Conservation (phyloP, 2,329 filamentous ascomycete genomes). For the Ascosphaera apis region DNA sequence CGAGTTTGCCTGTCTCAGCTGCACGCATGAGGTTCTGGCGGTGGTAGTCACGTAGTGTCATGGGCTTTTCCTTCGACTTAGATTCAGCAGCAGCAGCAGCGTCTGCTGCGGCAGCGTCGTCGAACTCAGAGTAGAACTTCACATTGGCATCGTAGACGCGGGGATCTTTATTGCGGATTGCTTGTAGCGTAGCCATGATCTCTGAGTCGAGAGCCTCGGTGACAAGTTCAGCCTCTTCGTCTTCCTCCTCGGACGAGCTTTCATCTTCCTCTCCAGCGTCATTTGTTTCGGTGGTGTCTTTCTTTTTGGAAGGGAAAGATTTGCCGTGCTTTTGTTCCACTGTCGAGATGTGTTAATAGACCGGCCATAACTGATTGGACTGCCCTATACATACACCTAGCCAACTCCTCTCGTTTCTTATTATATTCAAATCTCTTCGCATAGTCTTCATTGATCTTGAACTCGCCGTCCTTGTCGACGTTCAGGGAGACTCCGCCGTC, state of each 20-base stretch:
- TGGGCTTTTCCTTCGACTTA: constrained; percentile 49
- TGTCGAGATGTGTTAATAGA: constrained; percentile 16
- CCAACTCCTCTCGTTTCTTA: constrained; percentile 79
- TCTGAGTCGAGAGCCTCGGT: constrained; percentile 69
- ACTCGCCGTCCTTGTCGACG: constrained; percentile 15
- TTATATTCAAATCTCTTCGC: constrained; percentile 85
- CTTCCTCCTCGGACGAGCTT: constrained; percentile 53
- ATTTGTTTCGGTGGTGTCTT: constrained; percentile 25
- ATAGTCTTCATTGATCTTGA: constrained; percentile 81
- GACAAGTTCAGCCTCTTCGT: constrained; percentile 70
- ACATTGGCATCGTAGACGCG: constrained; percentile 61
- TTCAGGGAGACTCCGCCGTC: constrained; percentile 16
- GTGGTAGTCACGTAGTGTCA: constrained; percentile 78
- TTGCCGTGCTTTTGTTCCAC: constrained; percentile 74
- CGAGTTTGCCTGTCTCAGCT: constrained; percentile 38
- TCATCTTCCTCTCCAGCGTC: constrained; percentile 42
- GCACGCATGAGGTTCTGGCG: constrained; percentile 68
- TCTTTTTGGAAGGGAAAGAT: constrained; percentile 9
- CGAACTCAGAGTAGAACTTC: constrained; percentile 52
- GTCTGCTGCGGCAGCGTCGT: constrained; percentile 24
- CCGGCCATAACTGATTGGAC: no score
- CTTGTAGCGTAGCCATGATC: constrained; percentile 66
- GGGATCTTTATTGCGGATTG: constrained; percentile 77
- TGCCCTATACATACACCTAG: constrained; percentile 23
- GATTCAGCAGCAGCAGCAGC: constrained; percentile 6